Base-by-base conservation (phyloP, 495 filamentous ascomycete genomes). In the Thermochaetoides thermophila region DNA sequence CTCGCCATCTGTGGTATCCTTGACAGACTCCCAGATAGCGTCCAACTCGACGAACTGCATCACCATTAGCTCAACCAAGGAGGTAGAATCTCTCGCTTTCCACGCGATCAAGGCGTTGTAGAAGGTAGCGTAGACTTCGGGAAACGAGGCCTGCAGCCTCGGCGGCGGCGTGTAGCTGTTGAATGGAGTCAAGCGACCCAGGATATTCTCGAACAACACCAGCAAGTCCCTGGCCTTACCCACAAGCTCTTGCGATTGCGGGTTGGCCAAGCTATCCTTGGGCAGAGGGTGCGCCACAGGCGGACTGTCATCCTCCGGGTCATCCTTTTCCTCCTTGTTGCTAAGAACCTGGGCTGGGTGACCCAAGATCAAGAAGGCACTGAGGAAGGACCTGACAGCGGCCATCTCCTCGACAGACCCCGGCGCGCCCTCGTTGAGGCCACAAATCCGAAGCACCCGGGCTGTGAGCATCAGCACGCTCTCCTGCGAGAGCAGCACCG, bases 11-110 rank as follows among this genome's bases (percentile, higher is more conserved):
- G 69, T 77, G 40, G 87, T 81, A 51, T 91, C 74, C 45, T 96
- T 96, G 49, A 96, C 87, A 7, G 82, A 86, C 49, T 93, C 84
- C 76, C 84, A 93, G 20, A 97, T 97, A 16, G 84, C 73, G 50
- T 97, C 89, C 12, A 97, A 62, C 52, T 93, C 87, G 19, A 92
- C 79, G 52, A 94, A 96, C 51, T 93, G 85, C 28, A 85, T 76
- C 16, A 96, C 66, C 89, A 97, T 96, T 32, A 87, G 83, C 40
- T 91, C 81, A 36, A 96, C 78, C 20, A 97, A 57, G 3, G 84
- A 79, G 28, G 74, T 78, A 1, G 87, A 89, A 52, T 97, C 89
- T 33, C 84, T 74, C 7, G 84, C 71, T 53, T 95, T 94, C 89
- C 89, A 97, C 7, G 85, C 79, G 42, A 84, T 78, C 53, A 97